Base-by-base conservation (phyloP, 192 early-diverging fungal species). In the Coemansia sp. region DNA sequence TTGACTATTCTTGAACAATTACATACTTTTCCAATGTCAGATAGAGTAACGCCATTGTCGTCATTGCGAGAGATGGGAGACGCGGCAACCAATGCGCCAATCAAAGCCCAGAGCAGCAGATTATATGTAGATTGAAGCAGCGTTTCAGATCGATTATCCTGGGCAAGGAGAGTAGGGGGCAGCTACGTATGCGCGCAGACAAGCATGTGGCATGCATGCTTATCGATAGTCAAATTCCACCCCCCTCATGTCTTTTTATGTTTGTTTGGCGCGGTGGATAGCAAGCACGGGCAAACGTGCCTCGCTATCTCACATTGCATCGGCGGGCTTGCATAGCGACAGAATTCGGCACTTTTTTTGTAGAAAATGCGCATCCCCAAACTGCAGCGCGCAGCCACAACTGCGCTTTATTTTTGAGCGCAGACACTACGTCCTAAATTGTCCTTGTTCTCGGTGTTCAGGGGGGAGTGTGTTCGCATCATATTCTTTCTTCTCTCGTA, bases 121-220 rank as follows among this genome's bases (percentile, higher is more conserved):
- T 21, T 8, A 49, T 8, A 8, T 9, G 47, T 21, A 19, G n/a
- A 49, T 49, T 49, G 47, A 49, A n/a, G 47, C 47, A 49, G 47
- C 47, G 47, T 49, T 49, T 49, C 47, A 49, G 19, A 23, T 21
- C 19, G 47, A 49, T 9, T 19, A n/a, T 49, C n/a, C 10, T 53
- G 26, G 13, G 11, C 23, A 28, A 30, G 26, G 46, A 49, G 46
- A 19, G 19, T 7, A 49, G 23, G 52, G 52, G 52, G 52, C 52
- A 53, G 14, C 52, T 53, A 53, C 52, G 52, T 53, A 53, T 53
- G 52, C 28, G 26, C 23, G 9, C 52, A 53, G 52, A 53, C 52
- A 53, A 30, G 52, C 23, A 30, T 16, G 26, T 1, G 35, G 23
- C 52, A 53, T 30, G 26, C 9, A n/a, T 8, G 52, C 26, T 53